These are phyloP conservation scores for Aspergillus cavernicola DNA, from an alignment of 495 filamentous ascomycete genomes.

Conservation along the genomic window DNA sequence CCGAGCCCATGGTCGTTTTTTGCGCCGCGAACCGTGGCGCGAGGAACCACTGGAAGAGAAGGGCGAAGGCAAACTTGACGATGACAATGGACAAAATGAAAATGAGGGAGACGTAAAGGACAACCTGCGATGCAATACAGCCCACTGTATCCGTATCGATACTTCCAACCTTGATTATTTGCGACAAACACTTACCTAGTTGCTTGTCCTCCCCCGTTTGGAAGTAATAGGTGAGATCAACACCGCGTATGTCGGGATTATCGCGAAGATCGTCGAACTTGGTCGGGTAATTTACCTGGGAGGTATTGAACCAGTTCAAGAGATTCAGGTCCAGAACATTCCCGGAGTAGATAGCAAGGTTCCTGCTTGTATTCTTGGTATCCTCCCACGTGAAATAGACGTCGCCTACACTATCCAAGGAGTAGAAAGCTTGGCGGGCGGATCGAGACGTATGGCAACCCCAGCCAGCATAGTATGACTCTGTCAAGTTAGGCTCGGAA, in stretches of 20 bases:
- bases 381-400: conserved; percentile 98
- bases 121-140: conserved; percentile 95
- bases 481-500: conserved; percentile 65
- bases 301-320: conserved; percentile 82
- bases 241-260: conserved; percentile 75
- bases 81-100: conserved; percentile 90
- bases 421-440: conserved; percentile 73
- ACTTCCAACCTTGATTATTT: conserved; percentile 93
- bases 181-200: conserved; percentile 76
- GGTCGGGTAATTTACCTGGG: conserved; percentile 73
- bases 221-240: conserved; percentile 85
- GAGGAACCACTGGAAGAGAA: conserved; percentile 94
- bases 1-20: conserved; percentile 63
- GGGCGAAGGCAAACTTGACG: conserved; percentile 83
- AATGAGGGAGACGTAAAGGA: conserved; percentile 88
- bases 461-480: conserved; percentile 76
- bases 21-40: conserved; percentile 73
- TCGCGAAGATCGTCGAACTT: conserved; percentile 75
- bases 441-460: conserved; percentile 75
- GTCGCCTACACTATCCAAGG: conserved; percentile 54
- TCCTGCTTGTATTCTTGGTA: conserved; percentile 80
- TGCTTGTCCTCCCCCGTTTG: conserved; percentile 72
- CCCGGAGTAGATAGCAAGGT: conserved; percentile 89
- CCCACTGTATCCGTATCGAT: conserved; percentile 96
- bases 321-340: conserved; percentile 92